A percentile compares a stretch with the other conserved stretches of the same genome.
Conservation (phyloP, 140 eudicot species). For the Cichorium intybus region DNA sequence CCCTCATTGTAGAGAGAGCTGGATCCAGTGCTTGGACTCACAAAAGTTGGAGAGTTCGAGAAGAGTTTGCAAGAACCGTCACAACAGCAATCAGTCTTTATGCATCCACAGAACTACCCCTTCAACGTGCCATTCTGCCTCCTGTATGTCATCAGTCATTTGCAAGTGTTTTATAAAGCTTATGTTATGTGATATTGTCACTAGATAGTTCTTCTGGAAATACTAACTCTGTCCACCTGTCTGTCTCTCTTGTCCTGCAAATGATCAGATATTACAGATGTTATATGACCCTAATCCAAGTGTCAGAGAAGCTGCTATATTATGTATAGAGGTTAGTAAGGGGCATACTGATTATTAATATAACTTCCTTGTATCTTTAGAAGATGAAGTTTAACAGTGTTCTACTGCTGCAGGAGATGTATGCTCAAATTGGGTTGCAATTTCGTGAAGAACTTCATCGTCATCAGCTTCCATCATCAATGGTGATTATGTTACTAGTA, state of each 20-base stretch:
- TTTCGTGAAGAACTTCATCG: constrained; percentile 76
- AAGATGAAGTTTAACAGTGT: neutral
- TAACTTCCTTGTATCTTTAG: neutral
- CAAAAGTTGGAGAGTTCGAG: constrained; percentile 87
- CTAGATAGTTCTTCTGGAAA: neutral
- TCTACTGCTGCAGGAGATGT: constrained; percentile 63
- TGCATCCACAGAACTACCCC: constrained; percentile 81
- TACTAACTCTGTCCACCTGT: neutral
- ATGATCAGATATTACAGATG: constrained; percentile 86
- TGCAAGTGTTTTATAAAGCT: neutral
- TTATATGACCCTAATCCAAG: constrained; percentile 87
- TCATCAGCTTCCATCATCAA: constrained; percentile 61
- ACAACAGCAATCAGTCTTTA: constrained; percentile 70
- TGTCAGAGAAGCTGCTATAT: constrained; percentile 92
- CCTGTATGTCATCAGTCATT: constrained; percentile 46
- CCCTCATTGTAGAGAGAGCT: constrained; percentile 80
- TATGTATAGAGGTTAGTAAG: constrained; percentile 55
- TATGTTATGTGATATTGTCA: neutral
- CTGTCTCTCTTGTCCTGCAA: neutral
- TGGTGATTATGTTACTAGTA: constrained; percentile 38
- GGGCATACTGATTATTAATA: no score
- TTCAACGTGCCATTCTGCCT: constrained; percentile 82
- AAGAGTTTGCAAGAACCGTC: constrained; percentile 79
- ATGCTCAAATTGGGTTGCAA: constrained; percentile 72
- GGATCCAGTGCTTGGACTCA: constrained; percentile 80